A percentile compares a stretch with the other conserved stretches of the same genome.
These are phyloP conservation scores for Pyrus communis DNA, from an alignment of 306 rosid species.

Conservation along the genomic window DNA sequence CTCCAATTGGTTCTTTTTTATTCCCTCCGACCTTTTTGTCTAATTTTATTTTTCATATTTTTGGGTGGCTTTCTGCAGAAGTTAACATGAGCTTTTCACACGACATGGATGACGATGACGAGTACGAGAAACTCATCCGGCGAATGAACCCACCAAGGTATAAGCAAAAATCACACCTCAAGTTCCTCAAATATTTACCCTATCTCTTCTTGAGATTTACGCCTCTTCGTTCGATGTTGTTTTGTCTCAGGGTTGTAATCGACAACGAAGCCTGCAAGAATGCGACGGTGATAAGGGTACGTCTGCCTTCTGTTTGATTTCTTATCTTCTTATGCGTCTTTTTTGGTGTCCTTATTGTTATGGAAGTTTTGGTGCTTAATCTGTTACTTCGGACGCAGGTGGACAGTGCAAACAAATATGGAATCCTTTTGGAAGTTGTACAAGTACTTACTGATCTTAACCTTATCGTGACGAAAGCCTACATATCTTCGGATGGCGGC, in stretches of 20 bases:
- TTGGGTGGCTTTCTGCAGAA: constrained; percentile 24
- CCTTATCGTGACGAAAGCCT: constrained; percentile 77
- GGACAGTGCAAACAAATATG: constrained; percentile 77
- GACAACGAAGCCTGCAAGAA: constrained; percentile 78
- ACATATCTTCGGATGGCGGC: constrained; percentile 89
- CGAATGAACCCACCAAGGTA: constrained; percentile 89
- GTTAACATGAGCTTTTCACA: constrained; percentile 70
- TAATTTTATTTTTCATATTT: neutral
- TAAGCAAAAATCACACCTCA: neutral
- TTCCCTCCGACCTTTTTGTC: constrained; percentile 41
- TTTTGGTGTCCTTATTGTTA: neutral
- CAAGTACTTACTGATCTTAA: constrained; percentile 86
- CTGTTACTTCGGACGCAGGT: constrained; percentile 35
- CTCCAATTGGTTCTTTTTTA: constrained; percentile 36
- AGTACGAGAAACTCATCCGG: constrained; percentile 76
- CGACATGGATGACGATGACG: constrained; percentile 85
- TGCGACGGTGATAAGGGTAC: constrained; percentile 84
- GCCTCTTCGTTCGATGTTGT: constrained; percentile 13
- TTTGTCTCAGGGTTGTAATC: constrained; percentile 75
- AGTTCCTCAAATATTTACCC: neutral
- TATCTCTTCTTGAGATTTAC: constrained; percentile 13
- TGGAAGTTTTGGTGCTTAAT: constrained; percentile 8
- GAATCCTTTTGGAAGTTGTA: constrained; percentile 90
- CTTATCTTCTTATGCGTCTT: neutral
- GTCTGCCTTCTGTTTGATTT: neutral